phyloP scores from a whole-genome alignment of 2,329 filamentous ascomycete genomes.

The Nannizzia gypsea region DNA sequence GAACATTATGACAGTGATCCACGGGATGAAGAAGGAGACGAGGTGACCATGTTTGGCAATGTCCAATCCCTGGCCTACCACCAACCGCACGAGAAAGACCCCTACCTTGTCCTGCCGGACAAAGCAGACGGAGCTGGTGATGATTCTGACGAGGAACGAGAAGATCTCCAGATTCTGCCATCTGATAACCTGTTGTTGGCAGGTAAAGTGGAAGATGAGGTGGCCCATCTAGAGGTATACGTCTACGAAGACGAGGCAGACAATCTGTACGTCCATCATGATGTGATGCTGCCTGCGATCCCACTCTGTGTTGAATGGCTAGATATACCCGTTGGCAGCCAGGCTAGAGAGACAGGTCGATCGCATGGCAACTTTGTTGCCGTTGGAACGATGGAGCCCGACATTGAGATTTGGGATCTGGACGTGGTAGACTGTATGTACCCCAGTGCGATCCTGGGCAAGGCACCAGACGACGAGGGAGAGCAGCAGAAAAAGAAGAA shows the following conservation, averaged over 20 bases:
- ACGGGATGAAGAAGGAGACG: conserved; percentile 52
- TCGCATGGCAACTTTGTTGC: conserved; percentile 81
- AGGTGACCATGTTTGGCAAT: conserved; percentile 89
- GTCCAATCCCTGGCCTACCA: conserved; percentile 89
- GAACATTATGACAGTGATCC: conserved; percentile 89
- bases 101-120: conserved; percentile 82
- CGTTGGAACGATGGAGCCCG: conserved; percentile 91
- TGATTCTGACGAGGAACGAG: conserved; percentile 72
- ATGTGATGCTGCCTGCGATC: conserved; percentile 97
- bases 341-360: conserved; percentile 44
- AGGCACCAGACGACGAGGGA: conserved; percentile 39
- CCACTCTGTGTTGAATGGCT: conserved; percentile 94
- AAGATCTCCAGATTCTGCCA: conserved; percentile 84
- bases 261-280: conserved; percentile 98
- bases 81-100: conserved; percentile 85
- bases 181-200: conserved; percentile 89
- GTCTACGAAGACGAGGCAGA: conserved; percentile 92
- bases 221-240: conserved; percentile 92
- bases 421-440: conserved; percentile 97
- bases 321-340: conserved; percentile 74
- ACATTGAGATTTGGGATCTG: conserved; percentile 97
- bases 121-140: conserved; percentile 41
- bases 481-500: conserved; percentile 41
- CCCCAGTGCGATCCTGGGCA: conserved; percentile 86
- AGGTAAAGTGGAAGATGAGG: conserved; percentile 90